A percentile compares a stretch with the other conserved stretches of the same genome.
Evolutionary conservation across 148 eudicot species (phyloP).

Genomic region (Polygonum aviculare): DNA sequence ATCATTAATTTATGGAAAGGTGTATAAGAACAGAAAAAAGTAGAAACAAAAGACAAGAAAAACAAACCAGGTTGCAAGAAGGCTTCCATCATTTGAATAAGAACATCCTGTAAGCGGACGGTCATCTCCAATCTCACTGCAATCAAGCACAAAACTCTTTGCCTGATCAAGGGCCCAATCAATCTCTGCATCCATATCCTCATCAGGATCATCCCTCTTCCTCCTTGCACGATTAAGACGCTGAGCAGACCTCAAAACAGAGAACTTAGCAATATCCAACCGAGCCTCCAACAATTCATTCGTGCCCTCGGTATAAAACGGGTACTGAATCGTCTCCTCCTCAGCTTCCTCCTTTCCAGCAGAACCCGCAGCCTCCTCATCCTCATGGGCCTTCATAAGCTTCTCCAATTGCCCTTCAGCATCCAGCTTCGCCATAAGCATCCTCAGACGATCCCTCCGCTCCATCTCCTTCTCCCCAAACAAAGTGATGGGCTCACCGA

Average conservation of each 20-base stretch:
- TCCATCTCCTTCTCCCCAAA: conserved; percentile 98
- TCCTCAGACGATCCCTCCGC: conserved; percentile 78
- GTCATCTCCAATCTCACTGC: conserved; percentile 90
- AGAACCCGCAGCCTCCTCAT: conserved; percentile 59
- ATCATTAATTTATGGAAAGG: not conserved
- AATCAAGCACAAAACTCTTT: conserved; percentile 48
- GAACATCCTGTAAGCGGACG: conserved; percentile 87
- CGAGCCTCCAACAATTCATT: conserved; percentile 56
- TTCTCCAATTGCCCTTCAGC: conserved; percentile 82
- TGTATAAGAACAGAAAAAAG: not conserved
- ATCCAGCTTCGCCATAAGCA: conserved; percentile 87
- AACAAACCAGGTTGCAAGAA: conserved; percentile 83
- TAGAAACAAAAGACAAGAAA: conserved; percentile 4
- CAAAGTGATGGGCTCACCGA: conserved; percentile 84
- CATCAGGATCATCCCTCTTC: conserved; percentile 87
- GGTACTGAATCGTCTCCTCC: conserved; percentile 64
- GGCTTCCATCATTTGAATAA: conserved; percentile 58
- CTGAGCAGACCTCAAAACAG: conserved; percentile 50
- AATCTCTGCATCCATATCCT: conserved; percentile 82
- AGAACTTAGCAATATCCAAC: conserved; percentile 51
- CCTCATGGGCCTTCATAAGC: conserved; percentile 86
- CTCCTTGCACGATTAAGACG: conserved; percentile 71
- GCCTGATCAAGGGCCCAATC: conserved; percentile 77
- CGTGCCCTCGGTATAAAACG: conserved; percentile 82
- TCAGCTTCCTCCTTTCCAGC: conserved; percentile 39